Evolutionary conservation across 2,329 filamentous ascomycete species (phyloP).

Genomic region (Cladorrhinum sp.): DNA sequence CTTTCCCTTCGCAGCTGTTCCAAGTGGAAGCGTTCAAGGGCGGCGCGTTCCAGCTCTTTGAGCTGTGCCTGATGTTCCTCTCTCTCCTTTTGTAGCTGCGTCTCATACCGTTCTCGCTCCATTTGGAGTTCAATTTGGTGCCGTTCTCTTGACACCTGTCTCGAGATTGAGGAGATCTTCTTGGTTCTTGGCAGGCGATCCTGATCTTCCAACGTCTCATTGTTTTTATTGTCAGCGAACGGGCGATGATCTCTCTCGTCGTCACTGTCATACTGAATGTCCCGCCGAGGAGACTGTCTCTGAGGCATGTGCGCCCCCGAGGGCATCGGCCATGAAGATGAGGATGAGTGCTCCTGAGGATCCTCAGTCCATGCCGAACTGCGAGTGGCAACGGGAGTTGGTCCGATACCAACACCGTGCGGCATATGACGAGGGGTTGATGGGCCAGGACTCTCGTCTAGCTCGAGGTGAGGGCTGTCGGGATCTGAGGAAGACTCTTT

Average conservation of each 20-base stretch:
- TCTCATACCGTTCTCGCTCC: not conserved
- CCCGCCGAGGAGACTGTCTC: not conserved
- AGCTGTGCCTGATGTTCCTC: not conserved
- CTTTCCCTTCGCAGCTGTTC: not conserved
- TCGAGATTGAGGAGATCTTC: not conserved
- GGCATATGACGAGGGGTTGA: not conserved
- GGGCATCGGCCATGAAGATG: conserved; percentile 25
- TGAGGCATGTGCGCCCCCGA: conserved; percentile 2
- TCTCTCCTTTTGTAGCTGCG: not conserved
- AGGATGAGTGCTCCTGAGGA: conserved; percentile 23
- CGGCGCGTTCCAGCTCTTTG: not conserved
- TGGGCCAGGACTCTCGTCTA: not conserved
- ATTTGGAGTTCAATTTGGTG: not conserved
- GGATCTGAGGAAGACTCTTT: not conserved
- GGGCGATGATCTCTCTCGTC: conserved; percentile 19
- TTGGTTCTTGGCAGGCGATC: not conserved
- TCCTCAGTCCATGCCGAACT: conserved; percentile 16
- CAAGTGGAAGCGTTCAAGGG: not conserved
- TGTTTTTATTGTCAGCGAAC: not conserved
- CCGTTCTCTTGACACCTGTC: not conserved
- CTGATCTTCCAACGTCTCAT: not conserved
- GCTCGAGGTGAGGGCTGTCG: conserved; percentile 2
- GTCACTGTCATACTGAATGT: conserved; percentile 19
- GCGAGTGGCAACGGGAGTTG: conserved; percentile 4
- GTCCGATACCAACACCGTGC: not conserved